These are phyloP conservation scores for Termitomyces sp. DNA, from an alignment of 768 basidiomycete genomes.

Conservation along the genomic window DNA sequence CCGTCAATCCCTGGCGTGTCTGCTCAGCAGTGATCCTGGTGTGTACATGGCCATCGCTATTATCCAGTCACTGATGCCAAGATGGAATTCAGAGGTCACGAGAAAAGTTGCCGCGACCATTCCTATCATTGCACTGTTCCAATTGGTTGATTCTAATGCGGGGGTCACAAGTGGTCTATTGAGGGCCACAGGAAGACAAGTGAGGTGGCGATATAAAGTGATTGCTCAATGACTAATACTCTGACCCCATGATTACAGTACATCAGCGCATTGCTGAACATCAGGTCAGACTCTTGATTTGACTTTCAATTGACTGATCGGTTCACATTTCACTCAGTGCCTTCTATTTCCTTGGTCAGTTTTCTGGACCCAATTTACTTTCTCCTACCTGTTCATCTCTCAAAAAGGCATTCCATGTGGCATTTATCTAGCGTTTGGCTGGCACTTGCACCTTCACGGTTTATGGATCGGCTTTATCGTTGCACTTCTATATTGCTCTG, in stretches of 20 bases:
- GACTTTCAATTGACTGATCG: background rate
- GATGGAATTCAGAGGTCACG: background rate
- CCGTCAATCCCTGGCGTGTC: background rate
- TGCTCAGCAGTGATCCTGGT: background rate
- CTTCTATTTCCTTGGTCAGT: slow-evolving; percentile 1
- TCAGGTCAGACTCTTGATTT: background rate
- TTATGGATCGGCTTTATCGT: slow-evolving; percentile 1
- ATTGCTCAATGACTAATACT: background rate
- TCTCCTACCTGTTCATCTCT: background rate
- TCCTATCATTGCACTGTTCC: background rate
- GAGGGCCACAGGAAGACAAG: slow-evolving; percentile 13
- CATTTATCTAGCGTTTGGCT: background rate
- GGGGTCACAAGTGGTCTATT: background rate
- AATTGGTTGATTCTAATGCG: background rate
- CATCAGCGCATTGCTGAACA: background rate
- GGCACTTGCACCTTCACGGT: background rate
- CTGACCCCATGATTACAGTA: background rate
- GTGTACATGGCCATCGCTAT: background rate
- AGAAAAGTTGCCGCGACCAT: background rate
- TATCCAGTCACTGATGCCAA: background rate
- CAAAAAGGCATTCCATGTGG: background rate
- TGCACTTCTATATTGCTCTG: background rate
- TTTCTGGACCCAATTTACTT: background rate
- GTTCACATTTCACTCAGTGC: background rate
- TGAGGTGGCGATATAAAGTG: slow-evolving; percentile 20